These are phyloP conservation scores for Aspergillus sp. DNA, from an alignment of 2,329 filamentous ascomycete genomes.

Conservation along the genomic window DNA sequence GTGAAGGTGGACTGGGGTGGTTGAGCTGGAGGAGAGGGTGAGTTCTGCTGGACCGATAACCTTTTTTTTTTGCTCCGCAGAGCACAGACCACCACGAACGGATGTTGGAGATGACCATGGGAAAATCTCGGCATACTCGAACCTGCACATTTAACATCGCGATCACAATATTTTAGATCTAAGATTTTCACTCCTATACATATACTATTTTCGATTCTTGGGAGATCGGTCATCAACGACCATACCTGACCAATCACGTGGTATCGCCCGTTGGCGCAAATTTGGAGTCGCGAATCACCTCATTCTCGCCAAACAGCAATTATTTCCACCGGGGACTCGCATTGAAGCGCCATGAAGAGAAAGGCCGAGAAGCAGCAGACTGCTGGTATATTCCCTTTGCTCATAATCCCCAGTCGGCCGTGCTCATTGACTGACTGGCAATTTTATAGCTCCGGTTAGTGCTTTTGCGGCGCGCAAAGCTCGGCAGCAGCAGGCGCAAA, in stretches of 20 bases:
- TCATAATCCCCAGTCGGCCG: background rate
- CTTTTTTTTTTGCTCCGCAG: slow-evolving; percentile 27
- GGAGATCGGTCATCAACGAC: too few species aligned
- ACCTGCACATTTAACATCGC: slow-evolving; percentile 20
- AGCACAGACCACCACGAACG: slow-evolving; percentile 36
- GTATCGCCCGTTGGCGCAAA: too few species aligned
- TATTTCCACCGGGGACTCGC: background rate
- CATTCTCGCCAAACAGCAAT: slow-evolving; percentile 12
- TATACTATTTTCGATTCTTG: too few species aligned
- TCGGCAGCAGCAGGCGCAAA: slow-evolving; percentile 34
- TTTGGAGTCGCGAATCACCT: too few species aligned
- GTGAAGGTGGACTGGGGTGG: background rate
- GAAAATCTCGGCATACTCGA: too few species aligned
- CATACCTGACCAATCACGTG: too few species aligned
- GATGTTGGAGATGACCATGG: too few species aligned
- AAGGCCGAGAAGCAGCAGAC: slow-evolving; percentile 38
- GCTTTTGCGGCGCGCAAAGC: slow-evolving; percentile 45
- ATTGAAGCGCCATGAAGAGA: slow-evolving; percentile 30
- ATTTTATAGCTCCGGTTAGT: slow-evolving; percentile 35
- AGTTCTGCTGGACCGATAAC: slow-evolving; percentile 18
- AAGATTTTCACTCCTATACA: too few species aligned
- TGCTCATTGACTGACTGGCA: slow-evolving; percentile 10
- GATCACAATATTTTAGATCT: slow-evolving; percentile 7
- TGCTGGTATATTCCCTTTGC: slow-evolving; percentile 18
- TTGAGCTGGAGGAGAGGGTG: slow-evolving; percentile 16